A percentile compares a stretch with the other conserved stretches of the same genome.
phyloP scores from a whole-genome alignment of 148 eudicot genomes.

The Camellia granthamiana region DNA sequence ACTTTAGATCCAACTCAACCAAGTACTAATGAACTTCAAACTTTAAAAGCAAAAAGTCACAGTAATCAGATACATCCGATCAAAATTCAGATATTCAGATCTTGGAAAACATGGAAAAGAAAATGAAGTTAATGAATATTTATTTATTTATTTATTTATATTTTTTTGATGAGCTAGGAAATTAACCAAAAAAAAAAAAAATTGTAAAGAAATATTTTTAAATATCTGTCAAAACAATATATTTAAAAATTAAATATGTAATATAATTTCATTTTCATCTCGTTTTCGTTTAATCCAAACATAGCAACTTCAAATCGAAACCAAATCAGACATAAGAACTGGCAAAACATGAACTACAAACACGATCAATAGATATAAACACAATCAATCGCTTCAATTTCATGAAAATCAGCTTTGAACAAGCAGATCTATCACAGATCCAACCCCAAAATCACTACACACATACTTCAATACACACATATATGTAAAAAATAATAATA shows the following conservation, averaged over 20 bases:
- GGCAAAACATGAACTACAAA: not conserved
- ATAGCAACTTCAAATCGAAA: not conserved
- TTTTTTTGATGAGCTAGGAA: no score
- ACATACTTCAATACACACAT: not conserved
- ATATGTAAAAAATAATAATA: not conserved
- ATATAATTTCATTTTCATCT: no score
- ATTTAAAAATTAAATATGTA: no score
- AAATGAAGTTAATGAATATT: no score
- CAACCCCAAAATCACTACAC: not conserved
- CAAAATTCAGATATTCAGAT: constrained; percentile 2
- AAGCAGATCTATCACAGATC: constrained; percentile 16
- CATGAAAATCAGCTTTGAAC: not conserved
- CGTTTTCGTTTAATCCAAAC: no score
- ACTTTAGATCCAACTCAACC: not conserved
- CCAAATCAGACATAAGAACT: not conserved
- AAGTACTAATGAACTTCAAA: not conserved
- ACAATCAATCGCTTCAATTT: not conserved
- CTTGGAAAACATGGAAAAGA: not conserved
- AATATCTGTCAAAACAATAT: no score
- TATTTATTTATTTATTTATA: no score
- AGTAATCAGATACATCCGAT: not conserved
- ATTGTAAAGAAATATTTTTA: no score
- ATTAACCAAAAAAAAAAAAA: no score
- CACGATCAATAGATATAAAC: not conserved
- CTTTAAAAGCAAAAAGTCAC: not conserved